phyloP scores from a whole-genome alignment of 768 basidiomycete species.

The Hemileccinum impolitum region DNA sequence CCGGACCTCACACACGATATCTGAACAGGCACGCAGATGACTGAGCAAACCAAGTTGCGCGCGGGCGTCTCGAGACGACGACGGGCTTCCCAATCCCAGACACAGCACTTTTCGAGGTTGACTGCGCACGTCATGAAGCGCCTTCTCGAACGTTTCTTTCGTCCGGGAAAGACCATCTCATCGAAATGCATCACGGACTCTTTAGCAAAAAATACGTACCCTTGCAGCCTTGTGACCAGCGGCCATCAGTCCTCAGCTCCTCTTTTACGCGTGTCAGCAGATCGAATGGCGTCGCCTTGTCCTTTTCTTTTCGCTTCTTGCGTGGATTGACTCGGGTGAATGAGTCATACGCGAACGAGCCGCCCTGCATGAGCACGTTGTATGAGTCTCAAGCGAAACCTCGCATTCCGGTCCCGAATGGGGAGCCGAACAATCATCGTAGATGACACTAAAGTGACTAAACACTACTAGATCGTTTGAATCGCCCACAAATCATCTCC shows the following conservation, averaged over 20 bases:
- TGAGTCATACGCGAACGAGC: conserved; percentile 40
- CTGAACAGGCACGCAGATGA: conserved; percentile 47
- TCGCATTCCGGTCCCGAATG: too few relatives aligned
- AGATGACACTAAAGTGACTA: too few relatives aligned
- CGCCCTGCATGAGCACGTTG: neutral
- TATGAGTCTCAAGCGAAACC: neutral
- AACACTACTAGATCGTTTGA: conserved; percentile 46
- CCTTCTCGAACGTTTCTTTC: conserved; percentile 37
- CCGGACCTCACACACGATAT: conserved; percentile 52
- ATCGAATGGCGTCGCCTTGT: conserved; percentile 31
- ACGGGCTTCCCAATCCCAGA: conserved; percentile 74
- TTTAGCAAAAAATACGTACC: conserved; percentile 41
- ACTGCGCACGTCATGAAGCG: conserved; percentile 25
- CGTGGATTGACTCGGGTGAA: conserved; percentile 50
- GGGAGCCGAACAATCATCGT: too few relatives aligned
- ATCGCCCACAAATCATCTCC: conserved; percentile 87
- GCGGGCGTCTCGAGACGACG: conserved; percentile 55
- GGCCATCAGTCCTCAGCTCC: conserved; percentile 42
- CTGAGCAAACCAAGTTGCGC: conserved; percentile 68
- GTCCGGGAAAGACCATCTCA: conserved; percentile 1
- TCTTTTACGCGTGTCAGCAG: conserved; percentile 42
- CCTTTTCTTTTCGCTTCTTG: conserved; percentile 47
- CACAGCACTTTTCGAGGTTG: conserved; percentile 47
- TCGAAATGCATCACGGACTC: conserved; percentile 2
- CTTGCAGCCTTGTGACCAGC: conserved; percentile 55